A percentile compares a stretch with the other conserved stretches of the same genome.
phyloP scores from a whole-genome alignment of 805 yeast genomes.

The Wickerhamomyces bovis region DNA sequence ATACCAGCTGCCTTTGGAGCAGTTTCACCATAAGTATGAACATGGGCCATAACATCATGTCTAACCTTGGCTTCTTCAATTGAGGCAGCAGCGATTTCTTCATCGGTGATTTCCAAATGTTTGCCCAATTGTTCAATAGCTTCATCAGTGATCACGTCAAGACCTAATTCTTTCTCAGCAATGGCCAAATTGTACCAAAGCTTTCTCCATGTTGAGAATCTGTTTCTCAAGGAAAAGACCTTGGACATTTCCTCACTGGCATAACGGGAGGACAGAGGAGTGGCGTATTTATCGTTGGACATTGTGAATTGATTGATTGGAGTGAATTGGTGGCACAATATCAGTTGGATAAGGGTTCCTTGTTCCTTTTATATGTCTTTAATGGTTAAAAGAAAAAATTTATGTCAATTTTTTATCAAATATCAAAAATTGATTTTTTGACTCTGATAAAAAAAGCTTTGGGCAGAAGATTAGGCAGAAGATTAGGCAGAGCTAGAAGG shows the following conservation, averaged over 20 bases:
- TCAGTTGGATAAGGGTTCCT: no score
- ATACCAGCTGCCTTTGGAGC: slow-evolving; percentile 97
- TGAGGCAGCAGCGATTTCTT: slow-evolving; percentile 83
- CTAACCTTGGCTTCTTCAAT: slow-evolving; percentile 96
- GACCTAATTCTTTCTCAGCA: slow-evolving; percentile 91
- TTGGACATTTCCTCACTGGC: slow-evolving; percentile 97
- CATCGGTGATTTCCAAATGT: slow-evolving; percentile 82
- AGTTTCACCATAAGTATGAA: slow-evolving; percentile 86
- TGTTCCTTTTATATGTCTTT: background rate
- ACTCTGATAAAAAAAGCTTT: no score
- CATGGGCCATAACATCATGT: slow-evolving; percentile 99
- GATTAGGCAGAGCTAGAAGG: no score
- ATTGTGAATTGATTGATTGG: slow-evolving; percentile 6
- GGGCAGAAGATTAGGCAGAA: no score
- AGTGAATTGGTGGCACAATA: no score
- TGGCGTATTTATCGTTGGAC: slow-evolving; percentile 67
- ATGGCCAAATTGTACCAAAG: slow-evolving; percentile 92
- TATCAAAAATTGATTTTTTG: no score
- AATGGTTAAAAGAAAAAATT: background rate
- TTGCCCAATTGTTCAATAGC: slow-evolving; percentile 82
- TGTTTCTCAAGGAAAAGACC: slow-evolving; percentile 85
- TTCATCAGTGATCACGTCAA: slow-evolving; percentile 78
- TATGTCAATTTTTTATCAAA: background rate
- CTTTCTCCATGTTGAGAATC: slow-evolving; percentile 98
- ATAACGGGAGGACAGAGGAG: slow-evolving; percentile 94